Evolutionary conservation across 2,329 filamentous ascomycete genomes (phyloP).

Genomic region (Lasiodiplodia theobromae): DNA sequence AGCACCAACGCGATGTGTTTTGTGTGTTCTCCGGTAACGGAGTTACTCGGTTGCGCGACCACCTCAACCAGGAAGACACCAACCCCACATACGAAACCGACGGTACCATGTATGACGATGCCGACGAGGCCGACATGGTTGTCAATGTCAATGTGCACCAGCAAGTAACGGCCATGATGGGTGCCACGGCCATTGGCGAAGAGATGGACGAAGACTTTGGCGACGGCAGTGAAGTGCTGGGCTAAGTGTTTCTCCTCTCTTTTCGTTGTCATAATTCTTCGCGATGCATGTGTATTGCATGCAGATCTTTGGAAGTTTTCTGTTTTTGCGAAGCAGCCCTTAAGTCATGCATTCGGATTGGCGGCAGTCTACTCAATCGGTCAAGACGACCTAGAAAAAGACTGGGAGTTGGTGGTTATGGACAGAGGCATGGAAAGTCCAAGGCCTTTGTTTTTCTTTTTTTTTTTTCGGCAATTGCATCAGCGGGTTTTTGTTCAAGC

Average conservation of each 20-base stretch:
- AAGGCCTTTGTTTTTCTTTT: conserved; percentile 12
- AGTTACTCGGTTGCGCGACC: conserved; percentile 77
- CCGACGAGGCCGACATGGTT: conserved; percentile 40
- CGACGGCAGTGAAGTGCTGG: conserved; percentile 55
- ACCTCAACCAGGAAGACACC: conserved; percentile 67
- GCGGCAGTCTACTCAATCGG: conserved; percentile 12
- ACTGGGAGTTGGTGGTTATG: conserved; percentile 25
- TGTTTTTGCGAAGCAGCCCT: neutral
- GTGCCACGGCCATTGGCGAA: conserved; percentile 46
- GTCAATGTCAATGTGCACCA: conserved; percentile 46
- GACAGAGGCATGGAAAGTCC: conserved; percentile 15
- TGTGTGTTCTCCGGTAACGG: conserved; percentile 95
- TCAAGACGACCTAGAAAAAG: conserved; percentile 14
- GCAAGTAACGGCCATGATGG: conserved; percentile 48
- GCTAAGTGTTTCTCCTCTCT: conserved; percentile 23
- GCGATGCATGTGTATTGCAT: neutral
- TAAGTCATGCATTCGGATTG: neutral
- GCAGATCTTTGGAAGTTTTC: neutral
- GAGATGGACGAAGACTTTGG: conserved; percentile 55
- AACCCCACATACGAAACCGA: conserved; percentile 40
- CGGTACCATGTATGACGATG: conserved; percentile 35
- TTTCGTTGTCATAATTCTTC: conserved; percentile 2
- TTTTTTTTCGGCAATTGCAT: conserved; percentile 23
- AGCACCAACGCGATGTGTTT: conserved; percentile 93
- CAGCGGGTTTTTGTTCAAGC: conserved; percentile 12